Evolutionary conservation across 805 yeast species (phyloP), one percentile per base, ranked within the genome.

Genomic region (Ogataea naganishii): DNA sequence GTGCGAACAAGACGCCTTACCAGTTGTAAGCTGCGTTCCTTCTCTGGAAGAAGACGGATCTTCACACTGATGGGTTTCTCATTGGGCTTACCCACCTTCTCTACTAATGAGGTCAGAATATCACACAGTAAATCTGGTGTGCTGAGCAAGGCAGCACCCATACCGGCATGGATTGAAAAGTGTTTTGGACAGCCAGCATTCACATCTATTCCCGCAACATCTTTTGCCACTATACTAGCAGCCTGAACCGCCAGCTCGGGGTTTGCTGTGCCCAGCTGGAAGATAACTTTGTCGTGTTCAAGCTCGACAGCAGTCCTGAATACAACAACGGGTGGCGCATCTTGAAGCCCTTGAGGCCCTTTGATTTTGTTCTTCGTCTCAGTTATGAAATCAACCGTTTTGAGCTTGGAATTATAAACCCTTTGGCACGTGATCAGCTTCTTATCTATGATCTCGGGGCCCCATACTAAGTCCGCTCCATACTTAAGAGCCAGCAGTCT

Each of bases 111-210:
- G 4, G 55, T 54, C 36, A 92, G 57, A 18, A 92, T 92, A 11
- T 66, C 65, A 40, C 79, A 80, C 12, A 92, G 62, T 22, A 72
- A 58, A 26, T 83, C 95, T 0, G 97, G 96, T 0, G 88, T 83
- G 19, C 66, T 62, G 32, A 92, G 61, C 26, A 92, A 61, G 1
- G 95, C 96, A 3, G 97, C 95, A 5, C 98, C 98, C 97, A 92
- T 92, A 1, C 98, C 98, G 0, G 94, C 67, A 53, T 92, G 98
- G 3, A 86, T 68, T 1, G 94, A 81, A 47, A 92, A 92, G 42
- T 86, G 96, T 51, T 89, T 92, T 3, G 98, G 98, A 57, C 98
- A 92, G 5, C 98, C 98, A 18, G 95, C 85, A 53, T 92, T 92
- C 34, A 92, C 67, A 51, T 92, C 98, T 5, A 92, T 80, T 7